Evolutionary conservation across 148 eudicot species (phyloP), one percentile per base, ranked within the genome.

Genomic region (Beta vulgaris): DNA sequence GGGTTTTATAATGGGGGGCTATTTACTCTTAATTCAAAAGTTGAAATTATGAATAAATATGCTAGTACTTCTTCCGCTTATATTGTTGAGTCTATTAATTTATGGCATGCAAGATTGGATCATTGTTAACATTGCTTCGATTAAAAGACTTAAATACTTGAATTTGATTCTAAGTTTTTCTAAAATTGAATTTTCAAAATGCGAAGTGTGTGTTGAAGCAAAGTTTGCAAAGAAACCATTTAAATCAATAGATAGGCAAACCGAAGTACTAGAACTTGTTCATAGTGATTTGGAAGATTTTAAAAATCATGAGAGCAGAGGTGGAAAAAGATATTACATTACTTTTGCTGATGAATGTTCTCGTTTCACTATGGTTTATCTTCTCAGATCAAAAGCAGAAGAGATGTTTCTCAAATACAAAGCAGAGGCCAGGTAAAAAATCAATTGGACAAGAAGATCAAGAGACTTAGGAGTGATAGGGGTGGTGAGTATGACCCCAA

Each of bases 41-140:
- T 26, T 55, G 60, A 55, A 2, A 29, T 16, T 7, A 15, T 35
- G 35, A 63, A 63, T 63, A 10, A 35, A 18, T 12, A 1, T 35
- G 21, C 36, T 63, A 32, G 43, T 39, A 39, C 42, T 63, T 37
- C 16, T 63, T 63, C 71, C 26, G 53, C 42, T 68, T 68, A 68
- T 68, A 65, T 65, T 37, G 48, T 28, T 37, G 49, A 65, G 69
- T 65, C 48, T 65, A n/a, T 65, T 10, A 29, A 39, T 65, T 8
- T 65, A 1, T 65, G 46, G 69, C 48, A 65, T 65, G 12, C 29
- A 7, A 65, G 48, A 14, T n/a, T 65, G 15, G 46, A 29, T 21
- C 48, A 63, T n/a, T 7, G 42, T 63, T 13, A 63, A 36, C 12
- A n/a, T 65, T 35, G 48, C 26, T 34, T 39, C 28, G 0, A 39